Conservation (phyloP, 768 basidiomycete genomes). For the Tephrocybe rancida region DNA sequence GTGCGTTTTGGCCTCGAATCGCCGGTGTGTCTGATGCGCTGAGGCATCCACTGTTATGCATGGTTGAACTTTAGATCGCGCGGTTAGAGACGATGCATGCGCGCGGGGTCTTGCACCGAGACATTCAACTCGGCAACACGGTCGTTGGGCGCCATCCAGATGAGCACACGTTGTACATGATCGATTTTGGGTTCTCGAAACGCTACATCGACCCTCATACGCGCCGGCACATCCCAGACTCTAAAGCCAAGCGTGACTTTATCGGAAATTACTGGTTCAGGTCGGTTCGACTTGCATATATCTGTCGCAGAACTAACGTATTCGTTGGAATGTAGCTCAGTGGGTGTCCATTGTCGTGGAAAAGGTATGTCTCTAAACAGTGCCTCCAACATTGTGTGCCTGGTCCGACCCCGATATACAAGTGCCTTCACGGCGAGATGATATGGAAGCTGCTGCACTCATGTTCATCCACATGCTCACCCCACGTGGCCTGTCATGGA, state of each 20-base stretch:
- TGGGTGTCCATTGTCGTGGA: conserved; percentile 76
- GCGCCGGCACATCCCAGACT: conserved; percentile 71
- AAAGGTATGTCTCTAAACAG: conserved; percentile 48
- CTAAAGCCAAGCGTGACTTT: conserved; percentile 68
- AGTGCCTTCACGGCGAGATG: conserved; percentile 82
- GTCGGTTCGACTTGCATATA: conserved; percentile 27
- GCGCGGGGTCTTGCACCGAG: conserved; percentile 73
- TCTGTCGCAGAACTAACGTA: neutral
- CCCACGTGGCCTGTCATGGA: conserved; percentile 77
- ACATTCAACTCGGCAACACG: conserved; percentile 81
- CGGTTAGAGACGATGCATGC: conserved; percentile 78
- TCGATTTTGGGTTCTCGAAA: conserved; percentile 86
- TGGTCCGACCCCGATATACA: conserved; percentile 9
- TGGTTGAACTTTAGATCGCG: conserved; percentile 50
- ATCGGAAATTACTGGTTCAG: conserved; percentile 88
- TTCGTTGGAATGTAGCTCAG: conserved; percentile 41
- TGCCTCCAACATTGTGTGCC: conserved; percentile 3
- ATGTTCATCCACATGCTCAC: conserved; percentile 84
- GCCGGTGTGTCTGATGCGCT: too few relatives aligned
- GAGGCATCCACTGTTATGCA: too few relatives aligned
- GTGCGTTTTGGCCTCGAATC: conserved; percentile 47
- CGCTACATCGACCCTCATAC: conserved; percentile 70
- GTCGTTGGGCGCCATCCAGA: conserved; percentile 63
- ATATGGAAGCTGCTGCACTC: conserved; percentile 74
- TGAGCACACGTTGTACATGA: conserved; percentile 72